Evolutionary conservation across 176 grass and related monocot genomes (phyloP).

Genomic region (Luzula sylvatica): DNA sequence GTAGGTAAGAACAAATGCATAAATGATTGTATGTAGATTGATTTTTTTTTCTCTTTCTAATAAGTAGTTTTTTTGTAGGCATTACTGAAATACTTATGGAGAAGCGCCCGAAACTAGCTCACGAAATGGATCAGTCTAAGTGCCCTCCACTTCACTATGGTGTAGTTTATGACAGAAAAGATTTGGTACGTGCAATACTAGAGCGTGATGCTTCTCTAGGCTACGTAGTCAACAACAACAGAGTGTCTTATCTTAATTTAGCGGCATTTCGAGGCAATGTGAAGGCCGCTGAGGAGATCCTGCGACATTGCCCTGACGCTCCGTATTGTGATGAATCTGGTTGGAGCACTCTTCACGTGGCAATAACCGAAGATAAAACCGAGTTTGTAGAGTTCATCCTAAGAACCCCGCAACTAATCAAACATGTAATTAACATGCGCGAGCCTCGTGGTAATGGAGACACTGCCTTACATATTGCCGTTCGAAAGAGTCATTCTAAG

Average conservation of each 20-base stretch:
- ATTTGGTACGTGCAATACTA: neutral
- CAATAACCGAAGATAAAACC: neutral
- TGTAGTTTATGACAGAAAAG: neutral
- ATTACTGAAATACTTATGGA: constrained; percentile 1
- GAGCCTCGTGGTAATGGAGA: neutral
- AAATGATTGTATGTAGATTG: too few relatives aligned
- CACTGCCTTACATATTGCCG: constrained; percentile 1
- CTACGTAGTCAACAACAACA: neutral
- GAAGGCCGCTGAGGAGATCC: neutral
- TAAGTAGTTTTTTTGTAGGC: neutral
- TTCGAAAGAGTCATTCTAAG: neutral
- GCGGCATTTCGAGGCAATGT: neutral
- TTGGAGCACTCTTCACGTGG: neutral
- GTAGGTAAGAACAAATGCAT: constrained; percentile 8
- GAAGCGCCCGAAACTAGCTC: neutral
- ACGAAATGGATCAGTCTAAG: neutral
- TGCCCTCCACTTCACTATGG: neutral
- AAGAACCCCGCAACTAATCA: neutral
- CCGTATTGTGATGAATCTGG: neutral
- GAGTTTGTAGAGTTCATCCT: neutral
- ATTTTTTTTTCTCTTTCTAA: neutral
- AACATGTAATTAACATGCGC: neutral
- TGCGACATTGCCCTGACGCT: constrained; percentile 12
- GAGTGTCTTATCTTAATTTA: neutral
- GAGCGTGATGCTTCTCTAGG: neutral